Evolutionary conservation across 129 eudicot species (phyloP).

Genomic region (Saussurea involucrata): DNA sequence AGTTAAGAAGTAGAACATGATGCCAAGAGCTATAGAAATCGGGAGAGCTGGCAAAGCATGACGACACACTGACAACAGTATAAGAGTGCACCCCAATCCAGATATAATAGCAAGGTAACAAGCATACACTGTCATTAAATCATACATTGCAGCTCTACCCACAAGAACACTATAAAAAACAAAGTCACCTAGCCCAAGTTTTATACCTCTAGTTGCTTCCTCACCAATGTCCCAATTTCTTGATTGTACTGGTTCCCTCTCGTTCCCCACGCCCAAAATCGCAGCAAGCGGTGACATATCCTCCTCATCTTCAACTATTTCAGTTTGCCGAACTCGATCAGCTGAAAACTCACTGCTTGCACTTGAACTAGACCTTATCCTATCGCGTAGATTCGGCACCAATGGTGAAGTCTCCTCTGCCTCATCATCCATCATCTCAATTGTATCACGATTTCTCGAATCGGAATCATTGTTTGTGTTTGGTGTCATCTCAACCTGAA

Average conservation of each 20-base stretch:
- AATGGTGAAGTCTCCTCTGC: constrained; percentile 60
- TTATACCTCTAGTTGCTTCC: constrained; percentile 59
- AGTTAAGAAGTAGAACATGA: constrained; percentile 89
- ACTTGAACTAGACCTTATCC: constrained; percentile 19
- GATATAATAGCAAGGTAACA: constrained; percentile 97
- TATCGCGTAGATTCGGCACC: constrained; percentile 44
- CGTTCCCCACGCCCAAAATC: constrained; percentile 30
- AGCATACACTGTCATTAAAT: constrained; percentile 98
- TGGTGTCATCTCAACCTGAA: constrained; percentile 26
- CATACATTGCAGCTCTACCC: constrained; percentile 99
- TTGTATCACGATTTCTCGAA: constrained; percentile 17
- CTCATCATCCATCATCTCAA: constrained; percentile 29
- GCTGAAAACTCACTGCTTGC: constrained; percentile 13
- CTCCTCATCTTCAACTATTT: constrained; percentile 31
- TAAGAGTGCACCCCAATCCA: constrained; percentile 92
- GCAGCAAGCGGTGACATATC: constrained; percentile 38
- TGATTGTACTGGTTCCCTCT: constrained; percentile 17
- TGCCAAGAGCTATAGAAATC: constrained; percentile 79
- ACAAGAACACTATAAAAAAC: constrained; percentile 96
- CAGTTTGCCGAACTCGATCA: constrained; percentile 5
- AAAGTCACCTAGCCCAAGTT: constrained; percentile 95
- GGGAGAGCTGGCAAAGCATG: constrained; percentile 99
- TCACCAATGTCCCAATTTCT: constrained; percentile 13
- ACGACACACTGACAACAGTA: constrained; percentile 83
- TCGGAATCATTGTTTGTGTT: not conserved